Conservation (phyloP, 805 yeast genomes). For the Starmerella riodocensis region DNA sequence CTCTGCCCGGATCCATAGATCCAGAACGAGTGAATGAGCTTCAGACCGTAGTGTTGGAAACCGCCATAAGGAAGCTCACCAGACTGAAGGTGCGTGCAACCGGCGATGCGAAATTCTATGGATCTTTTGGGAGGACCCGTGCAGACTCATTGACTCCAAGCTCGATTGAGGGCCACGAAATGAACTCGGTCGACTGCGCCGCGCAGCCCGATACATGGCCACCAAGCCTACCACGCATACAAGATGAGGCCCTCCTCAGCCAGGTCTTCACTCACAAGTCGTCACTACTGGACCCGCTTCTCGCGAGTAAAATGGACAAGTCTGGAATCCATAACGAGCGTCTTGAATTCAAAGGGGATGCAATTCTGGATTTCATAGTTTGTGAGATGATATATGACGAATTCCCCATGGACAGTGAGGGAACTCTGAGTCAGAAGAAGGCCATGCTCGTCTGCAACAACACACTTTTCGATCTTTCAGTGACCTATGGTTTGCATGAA, state of each 20-base stretch:
- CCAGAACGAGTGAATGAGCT: slow-evolving; percentile 12
- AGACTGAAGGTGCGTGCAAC: too few relatives aligned
- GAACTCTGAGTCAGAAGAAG: slow-evolving; percentile 60
- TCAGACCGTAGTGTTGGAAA: slow-evolving; percentile 14
- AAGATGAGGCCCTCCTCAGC: slow-evolving; percentile 43
- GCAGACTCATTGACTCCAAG: too few relatives aligned
- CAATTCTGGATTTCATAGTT: slow-evolving; percentile 60
- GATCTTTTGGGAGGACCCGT: too few relatives aligned
- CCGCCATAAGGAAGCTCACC: too few relatives aligned
- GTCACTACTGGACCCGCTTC: slow-evolving; percentile 34
- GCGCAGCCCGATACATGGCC: slow-evolving; percentile 34
- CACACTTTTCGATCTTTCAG: slow-evolving; percentile 56
- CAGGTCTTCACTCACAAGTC: slow-evolving; percentile 78
- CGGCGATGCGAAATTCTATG: too few relatives aligned
- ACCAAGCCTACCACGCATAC: slow-evolving; percentile 60
- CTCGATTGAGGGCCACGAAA: neutral
- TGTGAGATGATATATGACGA: slow-evolving; percentile 52
- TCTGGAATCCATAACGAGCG: slow-evolving; percentile 67
- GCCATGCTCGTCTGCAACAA: slow-evolving; percentile 60
- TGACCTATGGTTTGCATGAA: slow-evolving; percentile 48
- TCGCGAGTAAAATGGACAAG: slow-evolving; percentile 43
- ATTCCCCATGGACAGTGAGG: slow-evolving; percentile 67
- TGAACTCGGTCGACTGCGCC: neutral
- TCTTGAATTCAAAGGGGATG: slow-evolving; percentile 81
- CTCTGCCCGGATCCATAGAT: slow-evolving; percentile 9